Evolutionary conservation across 495 filamentous ascomycete genomes (phyloP).

Genomic region (Barbatosphaeria neglecta): DNA sequence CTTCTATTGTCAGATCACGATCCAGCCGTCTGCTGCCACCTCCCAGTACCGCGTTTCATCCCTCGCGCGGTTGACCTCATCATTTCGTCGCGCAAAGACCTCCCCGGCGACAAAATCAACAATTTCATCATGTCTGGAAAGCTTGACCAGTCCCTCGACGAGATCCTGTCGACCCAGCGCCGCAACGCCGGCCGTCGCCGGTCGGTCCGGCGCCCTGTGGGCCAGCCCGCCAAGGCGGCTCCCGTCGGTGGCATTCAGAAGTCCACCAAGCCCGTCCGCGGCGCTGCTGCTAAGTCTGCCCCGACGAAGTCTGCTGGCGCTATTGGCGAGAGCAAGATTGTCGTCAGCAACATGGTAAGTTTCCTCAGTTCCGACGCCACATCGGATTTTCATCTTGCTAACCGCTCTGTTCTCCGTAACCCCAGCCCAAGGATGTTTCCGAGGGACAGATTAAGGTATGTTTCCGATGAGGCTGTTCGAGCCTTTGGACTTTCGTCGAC

Average conservation of each 20-base stretch:
- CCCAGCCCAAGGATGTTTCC: conserved; percentile 83
- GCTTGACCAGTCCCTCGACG: conserved; percentile 89
- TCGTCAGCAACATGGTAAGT: conserved; percentile 94
- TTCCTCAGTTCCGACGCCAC: not conserved
- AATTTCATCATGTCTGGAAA: conserved; percentile 71
- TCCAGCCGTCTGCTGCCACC: not conserved
- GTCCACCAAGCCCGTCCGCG: conserved; percentile 50
- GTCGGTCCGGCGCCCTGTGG: conserved; percentile 37
- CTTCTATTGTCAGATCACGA: not conserved
- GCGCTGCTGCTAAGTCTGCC: conserved; percentile 44
- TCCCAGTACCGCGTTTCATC: not conserved
- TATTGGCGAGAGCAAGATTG: conserved; percentile 78
- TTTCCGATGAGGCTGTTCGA: conserved; percentile 50
- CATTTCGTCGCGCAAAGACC: too few species aligned
- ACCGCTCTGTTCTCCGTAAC: too few species aligned
- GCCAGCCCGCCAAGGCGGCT: conserved; percentile 41
- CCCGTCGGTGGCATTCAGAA: conserved; percentile 86
- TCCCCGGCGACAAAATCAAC: conserved; percentile 2
- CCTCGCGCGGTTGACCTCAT: not conserved
- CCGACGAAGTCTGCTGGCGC: conserved; percentile 47
- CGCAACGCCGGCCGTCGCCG: conserved; percentile 41
- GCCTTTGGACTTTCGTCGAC: conserved; percentile 45
- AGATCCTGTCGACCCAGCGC: conserved; percentile 74
- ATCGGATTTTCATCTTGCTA: conserved; percentile 26
- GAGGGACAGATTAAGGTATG: conserved; percentile 99